Base-by-base conservation (phyloP, 345 rosid species). In the Eucalyptus viminalis region DNA sequence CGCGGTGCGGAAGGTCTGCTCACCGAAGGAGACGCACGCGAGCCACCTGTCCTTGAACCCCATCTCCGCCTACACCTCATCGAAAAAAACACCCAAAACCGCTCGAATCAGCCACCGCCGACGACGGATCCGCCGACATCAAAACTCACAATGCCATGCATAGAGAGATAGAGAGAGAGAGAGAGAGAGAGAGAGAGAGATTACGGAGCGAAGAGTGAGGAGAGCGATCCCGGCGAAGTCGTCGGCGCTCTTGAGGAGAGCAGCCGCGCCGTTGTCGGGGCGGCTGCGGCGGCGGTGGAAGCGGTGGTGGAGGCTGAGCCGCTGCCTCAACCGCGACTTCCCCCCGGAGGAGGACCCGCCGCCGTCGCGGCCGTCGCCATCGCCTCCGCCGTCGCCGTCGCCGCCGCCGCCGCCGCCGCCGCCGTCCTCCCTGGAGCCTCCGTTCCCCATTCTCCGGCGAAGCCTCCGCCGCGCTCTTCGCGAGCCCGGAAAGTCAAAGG, bases 171-270 rank as follows among this genome's bases (percentile, higher is more conserved):
- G 25, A 50, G 40, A n/a, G 7, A 72, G 14, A 44, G 47, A 49
- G 54, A 13, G 37, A 15, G n/a, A n/a, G 49, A 80, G 19, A 40
- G 25, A 88, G 54, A 44, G 47, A 49, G 54, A 13, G 37, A 15
- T 47, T 93, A 96, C 98, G 85, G 93, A 86, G 17, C 95, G 88
- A 49, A 97, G 91, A 90, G 98, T 94, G 87, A 97, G 95, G 92
- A 94, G 97, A 49, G 99, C 99, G 87, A 97, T 95, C 92, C 99
- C 99, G 53, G 97, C 92, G 89, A 97, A 95, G 92, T 95, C 95
- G 5, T 96, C 99, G 19, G 92, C 94, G 22, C 92, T 86, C 87
- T 91, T 96, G 62, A 69, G 88, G 86, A 65, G 88, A 3, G 90
- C 86, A 17, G 65, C 54, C 34, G 90, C 88, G 86, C 90, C 80